Evolutionary conservation across 2,329 filamentous ascomycete genomes (phyloP).

Genomic region (Coniella vitis): DNA sequence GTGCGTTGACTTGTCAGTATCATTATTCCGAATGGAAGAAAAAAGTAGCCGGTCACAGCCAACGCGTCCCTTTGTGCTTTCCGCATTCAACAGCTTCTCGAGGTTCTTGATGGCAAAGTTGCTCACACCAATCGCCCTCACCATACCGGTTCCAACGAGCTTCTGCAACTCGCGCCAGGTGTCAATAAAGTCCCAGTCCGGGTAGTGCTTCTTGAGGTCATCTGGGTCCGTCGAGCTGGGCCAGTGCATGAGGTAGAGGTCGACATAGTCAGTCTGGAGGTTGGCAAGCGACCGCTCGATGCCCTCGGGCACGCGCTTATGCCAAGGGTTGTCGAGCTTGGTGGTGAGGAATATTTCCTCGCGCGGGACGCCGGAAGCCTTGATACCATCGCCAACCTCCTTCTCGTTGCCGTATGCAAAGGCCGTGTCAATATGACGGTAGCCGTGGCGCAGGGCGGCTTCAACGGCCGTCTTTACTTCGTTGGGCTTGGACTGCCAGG

Average conservation of each 20-base stretch:
- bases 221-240: slow-evolving; percentile 56
- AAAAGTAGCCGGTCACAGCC: background rate
- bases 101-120: slow-evolving; percentile 80
- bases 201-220: slow-evolving; percentile 59
- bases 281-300: slow-evolving; percentile 53
- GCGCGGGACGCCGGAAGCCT: slow-evolving; percentile 56
- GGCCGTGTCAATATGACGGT: slow-evolving; percentile 72
- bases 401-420: slow-evolving; percentile 71
- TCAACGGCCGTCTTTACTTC: slow-evolving; percentile 67
- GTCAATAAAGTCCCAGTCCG: slow-evolving; percentile 77
- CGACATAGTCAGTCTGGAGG: slow-evolving; percentile 58
- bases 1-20: background rate
- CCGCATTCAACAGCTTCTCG: slow-evolving; percentile 65
- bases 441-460: slow-evolving; percentile 59
- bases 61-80: slow-evolving; percentile 48
- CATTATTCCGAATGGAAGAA: too few species aligned
- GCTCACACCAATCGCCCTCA: slow-evolving; percentile 75
- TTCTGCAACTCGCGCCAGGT: slow-evolving; percentile 71
- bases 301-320: slow-evolving; percentile 60
- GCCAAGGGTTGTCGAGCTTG: slow-evolving; percentile 67
- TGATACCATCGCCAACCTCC: slow-evolving; percentile 61
- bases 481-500: slow-evolving; percentile 67
- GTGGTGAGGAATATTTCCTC: slow-evolving; percentile 67
- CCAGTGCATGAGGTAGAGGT: slow-evolving; percentile 69
- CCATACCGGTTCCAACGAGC: slow-evolving; percentile 61